Conservation (phyloP, 2,329 filamentous ascomycete species). For the Nakataea oryzae region DNA sequence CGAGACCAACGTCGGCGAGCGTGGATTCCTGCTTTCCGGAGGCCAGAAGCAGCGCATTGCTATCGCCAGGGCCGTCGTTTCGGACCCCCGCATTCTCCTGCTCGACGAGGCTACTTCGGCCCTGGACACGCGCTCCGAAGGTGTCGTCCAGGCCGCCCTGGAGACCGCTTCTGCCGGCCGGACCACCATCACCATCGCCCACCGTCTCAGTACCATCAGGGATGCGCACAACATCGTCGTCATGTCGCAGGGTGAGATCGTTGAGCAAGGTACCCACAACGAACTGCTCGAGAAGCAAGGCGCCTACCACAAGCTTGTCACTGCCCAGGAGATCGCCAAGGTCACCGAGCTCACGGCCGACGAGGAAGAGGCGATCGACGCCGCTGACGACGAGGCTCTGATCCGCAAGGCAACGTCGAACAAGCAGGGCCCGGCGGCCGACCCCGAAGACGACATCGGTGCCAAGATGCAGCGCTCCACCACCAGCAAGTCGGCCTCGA, state of each 20-base stretch:
- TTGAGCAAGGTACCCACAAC: conserved; percentile 86
- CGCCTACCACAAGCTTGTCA: conserved; percentile 77
- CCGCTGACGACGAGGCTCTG: conserved; percentile 41
- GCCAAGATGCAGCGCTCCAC: conserved; percentile 44
- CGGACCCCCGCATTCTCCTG: conserved; percentile 82
- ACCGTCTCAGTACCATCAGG: conserved; percentile 88
- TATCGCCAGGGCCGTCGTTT: conserved; percentile 83
- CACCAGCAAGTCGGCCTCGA: conserved; percentile 55
- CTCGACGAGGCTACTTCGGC: conserved; percentile 93
- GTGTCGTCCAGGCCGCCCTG: conserved; percentile 84
- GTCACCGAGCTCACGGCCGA: conserved; percentile 42
- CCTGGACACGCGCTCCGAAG: conserved; percentile 89
- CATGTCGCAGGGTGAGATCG: conserved; percentile 73
- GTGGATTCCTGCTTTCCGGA: conserved; percentile 84
- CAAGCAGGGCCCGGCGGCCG: conserved; percentile 22
- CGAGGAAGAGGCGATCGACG: conserved; percentile 39
- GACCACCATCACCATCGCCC: conserved; percentile 93
- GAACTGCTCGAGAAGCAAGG: conserved; percentile 59
- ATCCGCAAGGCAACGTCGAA: conserved; percentile 34
- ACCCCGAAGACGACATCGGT: conserved; percentile 52
- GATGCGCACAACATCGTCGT: conserved; percentile 94
- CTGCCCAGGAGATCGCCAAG: conserved; percentile 72
- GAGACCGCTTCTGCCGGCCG: conserved; percentile 77
- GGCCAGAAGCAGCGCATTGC: conserved; percentile 97
- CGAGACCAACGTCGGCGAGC: conserved; percentile 89